Evolutionary conservation across 2,329 filamentous ascomycete genomes (phyloP).

Genomic region (Teratosphaeria destructans): DNA sequence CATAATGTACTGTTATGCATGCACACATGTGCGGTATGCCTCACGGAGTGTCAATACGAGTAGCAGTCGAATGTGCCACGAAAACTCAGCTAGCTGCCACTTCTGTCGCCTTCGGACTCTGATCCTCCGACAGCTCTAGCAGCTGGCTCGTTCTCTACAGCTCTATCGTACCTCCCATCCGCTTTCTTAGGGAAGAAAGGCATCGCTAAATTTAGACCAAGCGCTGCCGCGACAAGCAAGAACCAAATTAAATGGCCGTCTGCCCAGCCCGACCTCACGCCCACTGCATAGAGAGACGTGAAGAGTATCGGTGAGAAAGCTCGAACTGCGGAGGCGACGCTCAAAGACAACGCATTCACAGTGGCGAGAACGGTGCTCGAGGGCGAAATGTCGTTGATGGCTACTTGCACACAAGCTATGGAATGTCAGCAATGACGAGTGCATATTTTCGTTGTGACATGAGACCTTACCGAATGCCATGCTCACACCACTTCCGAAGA

Average conservation of each 20-base stretch:
- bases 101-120: background rate
- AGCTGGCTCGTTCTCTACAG: background rate
- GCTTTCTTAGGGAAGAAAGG: slow-evolving; percentile 24
- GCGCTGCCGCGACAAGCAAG: slow-evolving; percentile 37
- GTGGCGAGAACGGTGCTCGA: slow-evolving; percentile 55
- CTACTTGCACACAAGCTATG: slow-evolving; percentile 56
- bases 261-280: slow-evolving; percentile 51
- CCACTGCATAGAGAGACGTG: slow-evolving; percentile 57
- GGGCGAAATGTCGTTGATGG: slow-evolving; percentile 63
- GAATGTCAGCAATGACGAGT: background rate
- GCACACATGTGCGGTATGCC: too few relatives aligned
- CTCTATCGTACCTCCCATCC: slow-evolving; percentile 4
- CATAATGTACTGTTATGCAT: too few relatives aligned
- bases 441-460: background rate
- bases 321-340: slow-evolving; percentile 50
- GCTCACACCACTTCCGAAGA: slow-evolving; percentile 51
- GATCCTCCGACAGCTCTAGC: background rate
- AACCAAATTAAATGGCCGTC: slow-evolving; percentile 58
- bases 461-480: slow-evolving; percentile 52
- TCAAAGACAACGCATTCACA: slow-evolving; percentile 59
- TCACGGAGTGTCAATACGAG: too few relatives aligned
- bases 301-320: slow-evolving; percentile 57
- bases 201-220: slow-evolving; percentile 24
- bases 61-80: too few relatives aligned
- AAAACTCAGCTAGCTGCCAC: background rate